Conservation (phyloP, 2,329 filamentous ascomycete genomes). For the Diaporthe batatas region DNA sequence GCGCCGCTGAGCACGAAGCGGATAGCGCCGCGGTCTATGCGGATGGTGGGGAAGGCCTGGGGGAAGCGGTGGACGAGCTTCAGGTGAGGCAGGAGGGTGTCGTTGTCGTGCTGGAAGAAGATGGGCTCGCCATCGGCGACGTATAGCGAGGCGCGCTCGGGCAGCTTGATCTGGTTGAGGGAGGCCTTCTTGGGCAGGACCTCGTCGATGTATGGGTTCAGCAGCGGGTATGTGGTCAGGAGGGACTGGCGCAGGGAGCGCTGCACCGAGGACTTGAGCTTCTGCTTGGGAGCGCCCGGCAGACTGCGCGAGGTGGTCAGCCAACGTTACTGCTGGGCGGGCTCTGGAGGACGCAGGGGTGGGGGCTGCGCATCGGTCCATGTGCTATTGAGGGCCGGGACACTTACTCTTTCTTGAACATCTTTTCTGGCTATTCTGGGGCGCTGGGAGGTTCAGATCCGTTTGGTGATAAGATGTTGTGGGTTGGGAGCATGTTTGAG, state of each 20-base stretch:
- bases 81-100: slow-evolving; percentile 87
- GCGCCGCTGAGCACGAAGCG: slow-evolving; percentile 95
- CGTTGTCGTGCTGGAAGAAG: slow-evolving; percentile 87
- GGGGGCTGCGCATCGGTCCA: slow-evolving; percentile 1
- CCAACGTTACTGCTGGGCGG: slow-evolving; percentile 36
- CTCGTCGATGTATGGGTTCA: slow-evolving; percentile 91
- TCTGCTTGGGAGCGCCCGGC: slow-evolving; percentile 84
- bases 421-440: slow-evolving; percentile 57
- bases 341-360: neutral
- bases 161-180: slow-evolving; percentile 90
- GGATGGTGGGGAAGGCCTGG: slow-evolving; percentile 82
- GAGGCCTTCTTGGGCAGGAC: slow-evolving; percentile 95
- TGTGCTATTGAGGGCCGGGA: neutral
- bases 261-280: slow-evolving; percentile 97
- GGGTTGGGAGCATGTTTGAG: neutral
- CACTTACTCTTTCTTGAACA: slow-evolving; percentile 94
- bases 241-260: slow-evolving; percentile 87
- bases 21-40: slow-evolving; percentile 95
- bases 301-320: slow-evolving; percentile 67
- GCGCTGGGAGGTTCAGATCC: neutral
- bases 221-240: slow-evolving; percentile 85
- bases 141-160: slow-evolving; percentile 91
- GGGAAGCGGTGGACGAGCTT: slow-evolving; percentile 92
- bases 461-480: neutral
- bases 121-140: slow-evolving; percentile 82